Conservation (phyloP, 2,329 filamentous ascomycete species). For the Ascochyta viciae-villosae region DNA sequence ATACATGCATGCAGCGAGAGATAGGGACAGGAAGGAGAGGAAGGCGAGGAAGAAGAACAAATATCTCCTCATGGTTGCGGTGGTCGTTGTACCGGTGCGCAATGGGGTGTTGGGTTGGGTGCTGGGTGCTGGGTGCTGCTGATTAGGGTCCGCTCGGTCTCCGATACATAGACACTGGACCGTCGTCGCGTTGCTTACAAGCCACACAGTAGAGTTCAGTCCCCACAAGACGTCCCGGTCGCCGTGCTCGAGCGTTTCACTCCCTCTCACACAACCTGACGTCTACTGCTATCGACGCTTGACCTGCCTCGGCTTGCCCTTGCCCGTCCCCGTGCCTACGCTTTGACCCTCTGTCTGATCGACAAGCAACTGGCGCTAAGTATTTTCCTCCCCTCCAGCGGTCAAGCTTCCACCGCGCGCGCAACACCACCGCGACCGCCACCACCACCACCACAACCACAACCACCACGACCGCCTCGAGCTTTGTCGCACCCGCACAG, state of each 20-base stretch:
- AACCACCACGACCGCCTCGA: not conserved
- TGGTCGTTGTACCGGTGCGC: conserved; percentile 23
- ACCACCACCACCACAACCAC: too few relatives aligned
- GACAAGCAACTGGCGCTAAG: conserved; percentile 36
- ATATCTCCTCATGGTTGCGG: conserved; percentile 23
- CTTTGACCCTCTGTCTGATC: not conserved
- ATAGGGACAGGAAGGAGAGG: conserved; percentile 46
- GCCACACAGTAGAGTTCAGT: too few relatives aligned
- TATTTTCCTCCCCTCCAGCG: conserved; percentile 42
- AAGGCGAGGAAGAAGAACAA: conserved; percentile 37
- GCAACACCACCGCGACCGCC: not conserved
- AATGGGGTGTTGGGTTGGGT: conserved; percentile 4
- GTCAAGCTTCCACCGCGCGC: conserved; percentile 9
- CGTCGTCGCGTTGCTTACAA: too few relatives aligned
- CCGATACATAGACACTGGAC: not conserved
- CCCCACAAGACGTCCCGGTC: not conserved
- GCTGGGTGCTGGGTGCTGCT: not conserved
- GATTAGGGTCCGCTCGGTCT: conserved; percentile 5
- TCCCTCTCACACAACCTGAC: not conserved
- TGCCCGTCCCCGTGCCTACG: not conserved
- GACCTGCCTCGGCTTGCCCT: conserved; percentile 3
- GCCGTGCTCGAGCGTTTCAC: not conserved
- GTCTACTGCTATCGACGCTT: not conserved
- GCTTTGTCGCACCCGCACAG: conserved; percentile 1
- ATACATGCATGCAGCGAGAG: conserved; percentile 55